These are phyloP conservation scores for Auxenochlorella protothecoides DNA, from an alignment of 139 green algal genomes.

Conservation along the genomic window DNA sequence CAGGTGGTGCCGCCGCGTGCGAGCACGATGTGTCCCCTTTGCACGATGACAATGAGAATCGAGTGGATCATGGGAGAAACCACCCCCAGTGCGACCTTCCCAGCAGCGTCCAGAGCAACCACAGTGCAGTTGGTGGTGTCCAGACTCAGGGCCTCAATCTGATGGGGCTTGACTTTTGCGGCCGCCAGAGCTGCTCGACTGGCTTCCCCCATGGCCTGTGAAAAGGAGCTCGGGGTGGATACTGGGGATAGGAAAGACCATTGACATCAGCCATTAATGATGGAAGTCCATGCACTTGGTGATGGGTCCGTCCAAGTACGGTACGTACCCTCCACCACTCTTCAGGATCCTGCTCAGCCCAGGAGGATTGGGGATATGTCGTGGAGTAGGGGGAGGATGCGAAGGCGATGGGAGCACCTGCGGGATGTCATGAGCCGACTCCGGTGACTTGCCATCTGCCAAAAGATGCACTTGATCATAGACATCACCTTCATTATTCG, in stretches of 20 bases:
- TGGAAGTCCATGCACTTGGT: no score
- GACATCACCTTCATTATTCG: neutral
- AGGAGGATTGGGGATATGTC: slow-evolving; percentile 44
- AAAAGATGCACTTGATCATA: neutral
- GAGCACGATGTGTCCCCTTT: neutral
- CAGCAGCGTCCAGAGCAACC: slow-evolving; percentile 46
- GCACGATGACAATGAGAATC: no score
- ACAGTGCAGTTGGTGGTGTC: slow-evolving; percentile 82
- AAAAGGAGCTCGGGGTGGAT: no score
- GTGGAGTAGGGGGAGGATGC: slow-evolving; percentile 36
- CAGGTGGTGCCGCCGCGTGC: no score
- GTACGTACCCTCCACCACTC: slow-evolving; percentile 51
- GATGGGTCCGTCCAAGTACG: no score
- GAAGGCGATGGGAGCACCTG: slow-evolving; percentile 31
- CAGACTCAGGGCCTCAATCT: slow-evolving; percentile 42
- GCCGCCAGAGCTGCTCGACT: slow-evolving; percentile 9
- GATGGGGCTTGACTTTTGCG: neutral
- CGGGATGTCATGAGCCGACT: neutral
- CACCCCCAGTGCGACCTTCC: neutral
- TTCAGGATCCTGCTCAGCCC: slow-evolving; percentile 58
- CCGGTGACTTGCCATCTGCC: no score
- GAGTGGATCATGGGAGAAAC: no score
- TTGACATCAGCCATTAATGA: no score
- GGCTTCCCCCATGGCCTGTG: slow-evolving; percentile 34
- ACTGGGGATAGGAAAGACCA: no score